Evolutionary conservation across 2,329 filamentous ascomycete species (phyloP), one percentile per base, ranked within the genome.

Genomic region (Incumbomyces lentus): DNA sequence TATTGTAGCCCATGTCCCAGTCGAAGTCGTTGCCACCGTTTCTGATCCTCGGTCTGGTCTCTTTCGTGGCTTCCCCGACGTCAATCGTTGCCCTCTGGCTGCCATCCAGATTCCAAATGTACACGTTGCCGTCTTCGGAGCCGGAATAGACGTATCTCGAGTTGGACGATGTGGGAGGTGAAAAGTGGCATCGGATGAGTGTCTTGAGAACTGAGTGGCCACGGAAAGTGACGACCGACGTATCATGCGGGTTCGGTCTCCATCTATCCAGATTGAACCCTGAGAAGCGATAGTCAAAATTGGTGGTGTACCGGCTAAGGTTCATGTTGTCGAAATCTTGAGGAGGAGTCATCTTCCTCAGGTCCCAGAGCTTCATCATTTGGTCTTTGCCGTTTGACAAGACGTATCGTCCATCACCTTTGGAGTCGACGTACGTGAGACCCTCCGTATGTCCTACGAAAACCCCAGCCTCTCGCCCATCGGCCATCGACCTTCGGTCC

Each of bases 381-480:
- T 96, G 92, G 60, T 98, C 92, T 62, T 96, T 98, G 51, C 81
- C 86, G 58, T 98, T 98, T 55, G 83, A 89, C 19, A 98, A 76
- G 7, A 96, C 84, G 62, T 96, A 96, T 47, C 90, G 78, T 2
- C 81, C 79, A 58, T 95, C 87, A 34, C 85, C 86, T 73, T 96
- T 90, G 64, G 84, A 90, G 60, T 82, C 79, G 30, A 82, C 77
- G 51, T 81, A 82, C 0, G 79, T 82, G 41, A 82, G 56, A 6
- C 78, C 78, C 61, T 82, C 78, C 0, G 76, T 81, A 56, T 82
- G 78, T 6, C 78, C 78, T 31, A 82, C 64, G 60, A 82, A 82
- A 10, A 79, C 76, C 7, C 79, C 78, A 2, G 78, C 79, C 59
- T 78, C 76, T 40, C 78, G 71, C 29, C 76, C 74, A 51, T 79